Evolutionary conservation across 768 basidiomycete species (phyloP).

Genomic region (Xanthoconium stramineum): DNA sequence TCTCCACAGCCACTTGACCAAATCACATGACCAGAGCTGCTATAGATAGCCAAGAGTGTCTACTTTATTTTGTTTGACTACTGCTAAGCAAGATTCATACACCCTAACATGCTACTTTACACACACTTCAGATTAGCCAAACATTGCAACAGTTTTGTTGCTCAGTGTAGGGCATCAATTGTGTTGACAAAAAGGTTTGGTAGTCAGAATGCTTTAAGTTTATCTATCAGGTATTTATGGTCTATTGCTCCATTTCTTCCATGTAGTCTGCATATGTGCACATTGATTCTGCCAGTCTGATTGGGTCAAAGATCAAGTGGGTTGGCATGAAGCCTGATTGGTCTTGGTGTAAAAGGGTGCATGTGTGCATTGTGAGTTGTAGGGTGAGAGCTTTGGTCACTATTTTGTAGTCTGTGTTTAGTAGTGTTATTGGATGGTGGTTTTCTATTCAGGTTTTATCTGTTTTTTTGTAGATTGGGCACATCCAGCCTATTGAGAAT

Average conservation of each 20-base stretch:
- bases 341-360: not conserved
- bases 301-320: not conserved
- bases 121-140: too few species aligned
- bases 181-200: too few species aligned
- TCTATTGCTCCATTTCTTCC: not conserved
- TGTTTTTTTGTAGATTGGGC: not conserved
- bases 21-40: too few species aligned
- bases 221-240: not conserved
- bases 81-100: too few species aligned
- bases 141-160: too few species aligned
- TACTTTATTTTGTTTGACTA: too few species aligned
- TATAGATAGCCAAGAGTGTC: too few species aligned
- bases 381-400: not conserved
- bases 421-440: not conserved
- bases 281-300: not conserved
- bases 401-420: not conserved
- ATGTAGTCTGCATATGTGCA: not conserved
- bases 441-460: not conserved
- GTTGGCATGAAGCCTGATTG: not conserved
- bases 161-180: too few species aligned
- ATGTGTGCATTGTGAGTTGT: not conserved
- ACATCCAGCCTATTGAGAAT: not conserved
- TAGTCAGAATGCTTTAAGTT: not conserved
- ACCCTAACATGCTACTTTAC: too few species aligned
- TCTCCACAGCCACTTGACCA: too few species aligned